Conservation (phyloP, 352 stramenopile genomes). For the Phytophthora kernoviae region DNA sequence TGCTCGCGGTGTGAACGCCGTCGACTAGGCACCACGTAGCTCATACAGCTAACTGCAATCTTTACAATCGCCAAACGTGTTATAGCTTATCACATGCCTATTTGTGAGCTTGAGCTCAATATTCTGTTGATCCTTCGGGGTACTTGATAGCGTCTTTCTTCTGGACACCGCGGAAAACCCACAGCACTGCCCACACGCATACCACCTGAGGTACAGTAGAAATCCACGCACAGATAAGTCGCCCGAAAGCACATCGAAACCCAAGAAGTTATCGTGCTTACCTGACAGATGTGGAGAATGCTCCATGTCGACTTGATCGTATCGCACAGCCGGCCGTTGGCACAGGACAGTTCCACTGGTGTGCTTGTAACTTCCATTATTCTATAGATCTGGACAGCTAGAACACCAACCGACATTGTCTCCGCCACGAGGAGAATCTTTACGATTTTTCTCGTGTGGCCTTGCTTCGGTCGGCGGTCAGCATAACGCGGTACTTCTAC, state of each 20-base stretch:
- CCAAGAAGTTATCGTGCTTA: no score
- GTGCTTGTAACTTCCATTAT: conserved; percentile 9
- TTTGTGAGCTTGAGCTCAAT: neutral
- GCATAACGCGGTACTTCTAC: conserved; percentile 14
- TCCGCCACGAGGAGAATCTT: conserved; percentile 34
- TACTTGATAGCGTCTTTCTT: conserved; percentile 33
- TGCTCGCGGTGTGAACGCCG: neutral
- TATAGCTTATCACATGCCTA: conserved; percentile 12
- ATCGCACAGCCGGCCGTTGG: conserved; percentile 27
- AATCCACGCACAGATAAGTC: no score
- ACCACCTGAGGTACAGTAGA: conserved; percentile 4
- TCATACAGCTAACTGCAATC: no score
- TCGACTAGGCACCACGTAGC: no score
- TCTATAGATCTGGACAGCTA: conserved; percentile 28
- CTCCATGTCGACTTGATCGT: conserved; percentile 21
- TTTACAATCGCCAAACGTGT: neutral
- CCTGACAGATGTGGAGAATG: conserved; percentile 33
- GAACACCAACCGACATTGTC: conserved; percentile 22
- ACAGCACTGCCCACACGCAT: conserved; percentile 28
- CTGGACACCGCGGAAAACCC: conserved; percentile 33
- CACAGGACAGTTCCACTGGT: conserved; percentile 28
- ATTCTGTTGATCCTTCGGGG: conserved; percentile 12
- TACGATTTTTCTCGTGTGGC: conserved; percentile 34
- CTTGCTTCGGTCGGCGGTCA: conserved; percentile 13
- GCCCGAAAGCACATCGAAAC: no score